These are phyloP conservation scores for Yarrowia porcina DNA, from an alignment of 805 yeast species.

Conservation along the genomic window DNA sequence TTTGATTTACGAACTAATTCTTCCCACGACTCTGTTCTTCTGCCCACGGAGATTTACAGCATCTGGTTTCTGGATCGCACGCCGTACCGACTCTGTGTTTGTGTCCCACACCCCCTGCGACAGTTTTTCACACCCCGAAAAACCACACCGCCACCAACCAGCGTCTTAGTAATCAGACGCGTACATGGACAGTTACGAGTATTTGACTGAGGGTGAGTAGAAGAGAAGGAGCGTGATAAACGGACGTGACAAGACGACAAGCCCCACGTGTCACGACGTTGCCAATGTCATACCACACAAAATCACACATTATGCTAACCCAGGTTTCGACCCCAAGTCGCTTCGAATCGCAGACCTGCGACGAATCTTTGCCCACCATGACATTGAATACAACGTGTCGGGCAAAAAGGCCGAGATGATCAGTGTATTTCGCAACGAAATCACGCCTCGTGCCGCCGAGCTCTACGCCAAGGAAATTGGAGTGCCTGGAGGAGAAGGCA, in stretches of 20 bases:
- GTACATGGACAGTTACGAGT: constrained; percentile 25
- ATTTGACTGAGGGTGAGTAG: constrained; percentile 23
- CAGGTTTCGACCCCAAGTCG: constrained; percentile 64
- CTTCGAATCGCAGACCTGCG: constrained; percentile 70
- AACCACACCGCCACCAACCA: too few relatives aligned
- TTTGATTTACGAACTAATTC: constrained; percentile 21
- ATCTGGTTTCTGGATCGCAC: constrained; percentile 3
- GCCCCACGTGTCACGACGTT: too few relatives aligned
- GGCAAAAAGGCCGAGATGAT: constrained; percentile 69
- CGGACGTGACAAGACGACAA: too few relatives aligned
- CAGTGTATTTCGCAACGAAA: constrained; percentile 52
- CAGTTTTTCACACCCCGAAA: neutral
- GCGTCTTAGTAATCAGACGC: neutral
- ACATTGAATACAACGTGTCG: constrained; percentile 53
- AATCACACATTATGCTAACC: constrained; percentile 29
- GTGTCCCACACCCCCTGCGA: too few relatives aligned
- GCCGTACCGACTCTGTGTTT: too few relatives aligned
- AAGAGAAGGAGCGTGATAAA: too few relatives aligned
- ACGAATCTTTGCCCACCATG: constrained; percentile 58
- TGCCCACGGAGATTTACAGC: neutral
- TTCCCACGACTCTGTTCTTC: neutral
- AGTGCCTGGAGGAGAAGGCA: constrained; percentile 41
- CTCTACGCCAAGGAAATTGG: constrained; percentile 40
- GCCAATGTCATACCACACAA: too few relatives aligned
- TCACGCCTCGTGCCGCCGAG: constrained; percentile 49